Percentiles rank a stretch among this genome's conserved stretches.
phyloP scores from a whole-genome alignment of 202 grass and related monocot species.

The Setaria italica region DNA sequence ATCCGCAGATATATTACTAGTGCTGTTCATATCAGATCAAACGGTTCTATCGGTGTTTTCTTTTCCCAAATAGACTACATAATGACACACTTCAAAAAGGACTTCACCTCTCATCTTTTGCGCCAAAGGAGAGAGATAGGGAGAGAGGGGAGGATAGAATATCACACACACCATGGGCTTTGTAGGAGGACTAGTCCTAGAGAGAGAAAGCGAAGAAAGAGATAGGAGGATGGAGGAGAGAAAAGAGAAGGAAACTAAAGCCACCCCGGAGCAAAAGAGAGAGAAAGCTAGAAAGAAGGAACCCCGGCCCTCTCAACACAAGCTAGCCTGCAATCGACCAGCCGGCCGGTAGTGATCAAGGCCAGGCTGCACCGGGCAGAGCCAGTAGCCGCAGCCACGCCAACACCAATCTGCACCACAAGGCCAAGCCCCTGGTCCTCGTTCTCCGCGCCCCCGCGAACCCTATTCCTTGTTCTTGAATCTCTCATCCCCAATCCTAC shows the following conservation, averaged over 20 bases:
- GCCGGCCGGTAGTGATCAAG: conserved; percentile 22
- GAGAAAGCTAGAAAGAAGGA: conserved; percentile 44
- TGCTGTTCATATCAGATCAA: not conserved
- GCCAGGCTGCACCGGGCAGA: not conserved
- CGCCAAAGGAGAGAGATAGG: not conserved
- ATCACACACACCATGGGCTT: conserved; percentile 38
- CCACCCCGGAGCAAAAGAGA: conserved; percentile 28
- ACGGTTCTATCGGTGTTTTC: not conserved
- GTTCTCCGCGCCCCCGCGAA: conserved; percentile 45
- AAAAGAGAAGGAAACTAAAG: conserved; percentile 47
- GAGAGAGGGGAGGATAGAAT: conserved; percentile 27
- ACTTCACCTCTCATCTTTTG: conserved; percentile 2
- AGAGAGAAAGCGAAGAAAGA: conserved; percentile 44
- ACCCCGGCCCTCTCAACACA: conserved; percentile 8
- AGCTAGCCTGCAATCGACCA: not conserved
- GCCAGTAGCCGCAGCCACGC: not conserved
- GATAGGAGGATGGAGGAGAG: conserved; percentile 27
- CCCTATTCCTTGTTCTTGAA: conserved; percentile 79
- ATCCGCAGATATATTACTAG: not conserved
- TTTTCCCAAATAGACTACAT: not conserved
- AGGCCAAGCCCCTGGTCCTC: conserved; percentile 22
- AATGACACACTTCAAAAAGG: not conserved
- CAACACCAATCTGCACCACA: not conserved
- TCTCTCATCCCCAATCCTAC: conserved; percentile 53
- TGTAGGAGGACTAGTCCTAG: conserved; percentile 51